Evolutionary conservation across 805 yeast species (phyloP).

Genomic region (Candida suzukii): DNA sequence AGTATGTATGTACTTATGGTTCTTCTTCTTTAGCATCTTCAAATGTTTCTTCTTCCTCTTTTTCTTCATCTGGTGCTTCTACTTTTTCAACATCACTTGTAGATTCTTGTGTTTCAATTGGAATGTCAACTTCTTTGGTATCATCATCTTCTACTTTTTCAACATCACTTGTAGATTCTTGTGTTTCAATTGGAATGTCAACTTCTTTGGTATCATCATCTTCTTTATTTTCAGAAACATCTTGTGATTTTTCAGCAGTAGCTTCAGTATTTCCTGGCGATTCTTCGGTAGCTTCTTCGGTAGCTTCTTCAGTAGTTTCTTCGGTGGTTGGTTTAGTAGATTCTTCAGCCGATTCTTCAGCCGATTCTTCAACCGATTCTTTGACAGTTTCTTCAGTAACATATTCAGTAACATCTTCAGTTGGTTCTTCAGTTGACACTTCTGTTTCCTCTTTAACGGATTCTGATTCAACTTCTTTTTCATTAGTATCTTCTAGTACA

Average conservation of each 20-base stretch:
- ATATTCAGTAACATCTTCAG: not conserved
- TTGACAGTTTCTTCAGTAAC: not conserved
- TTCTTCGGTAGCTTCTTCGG: too few species aligned
- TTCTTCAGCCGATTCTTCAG: too few species aligned
- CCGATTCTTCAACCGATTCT: not conserved
- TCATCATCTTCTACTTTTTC: constrained; percentile 6
- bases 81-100: constrained; percentile 14
- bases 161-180: too few species aligned
- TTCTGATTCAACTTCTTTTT: not conserved
- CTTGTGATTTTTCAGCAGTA: constrained; percentile 17
- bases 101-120: too few species aligned
- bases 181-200: too few species aligned
- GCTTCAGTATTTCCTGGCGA: too few species aligned
- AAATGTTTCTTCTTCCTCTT: not conserved
- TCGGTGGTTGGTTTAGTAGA: too few species aligned
- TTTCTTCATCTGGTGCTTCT: not conserved
- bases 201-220: too few species aligned
- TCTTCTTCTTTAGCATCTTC: not conserved
- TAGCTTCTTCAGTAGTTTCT: not conserved
- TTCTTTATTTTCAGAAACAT: constrained; percentile 10
- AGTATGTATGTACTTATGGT: constrained; percentile 1
- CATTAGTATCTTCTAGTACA: not conserved
- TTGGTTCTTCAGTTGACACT: not conserved
- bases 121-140: too few species aligned
- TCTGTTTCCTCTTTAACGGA: constrained; percentile 1